Base-by-base conservation (phyloP, 2,329 filamentous ascomycete genomes). In the Aspergillus sergii region DNA sequence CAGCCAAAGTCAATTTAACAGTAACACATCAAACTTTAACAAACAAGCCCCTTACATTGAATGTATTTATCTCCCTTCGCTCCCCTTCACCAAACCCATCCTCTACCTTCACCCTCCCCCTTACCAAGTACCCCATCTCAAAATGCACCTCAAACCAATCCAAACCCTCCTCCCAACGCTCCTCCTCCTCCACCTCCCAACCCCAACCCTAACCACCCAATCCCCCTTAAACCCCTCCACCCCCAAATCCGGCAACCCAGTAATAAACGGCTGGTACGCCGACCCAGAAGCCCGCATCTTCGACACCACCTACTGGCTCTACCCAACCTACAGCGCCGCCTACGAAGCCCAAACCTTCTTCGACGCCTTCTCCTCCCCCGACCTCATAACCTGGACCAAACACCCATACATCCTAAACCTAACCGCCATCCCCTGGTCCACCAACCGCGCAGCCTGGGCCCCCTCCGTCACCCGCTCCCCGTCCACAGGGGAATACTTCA, bases 251-350 rank as follows among this genome's bases (percentile, higher is more conserved):
- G 72, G 73, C 45, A 85, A 85, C 60, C 83, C 83, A 7, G 80
- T 84, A 58, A 75, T 84, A 28, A 74, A 79, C 1, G 81, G 82
- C 57, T 83, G 81, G 81, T 85, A 85, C 67, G 83, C 82, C 9
- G 83, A 85, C 61, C 83, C 83, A 0, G 83, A 84, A 69, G 80
- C 75, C 30, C 81, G 78, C 58, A 79, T 81, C 70, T 85, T 83
- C 72, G 70, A 80, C 19, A 72, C 71, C 32, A 67, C 77, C 45
- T 84, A 82, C 71, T 85, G 81, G 81, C 78, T 84, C 28, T 85
- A 79, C 67, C 81, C 83, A 7, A 84, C 82, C 2, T 75, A 78
- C 5, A 84, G 82, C 2, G 73, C 73, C 26, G 66, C 70, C 19
- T 84, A 84, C 66, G 78, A 81, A 16, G 56, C 80, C 39, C 83